A percentile compares a stretch with the other conserved stretches of the same genome.
These are phyloP conservation scores for Cyclaneusma minus DNA, from an alignment of 2,329 filamentous ascomycete genomes.

Conservation along the genomic window DNA sequence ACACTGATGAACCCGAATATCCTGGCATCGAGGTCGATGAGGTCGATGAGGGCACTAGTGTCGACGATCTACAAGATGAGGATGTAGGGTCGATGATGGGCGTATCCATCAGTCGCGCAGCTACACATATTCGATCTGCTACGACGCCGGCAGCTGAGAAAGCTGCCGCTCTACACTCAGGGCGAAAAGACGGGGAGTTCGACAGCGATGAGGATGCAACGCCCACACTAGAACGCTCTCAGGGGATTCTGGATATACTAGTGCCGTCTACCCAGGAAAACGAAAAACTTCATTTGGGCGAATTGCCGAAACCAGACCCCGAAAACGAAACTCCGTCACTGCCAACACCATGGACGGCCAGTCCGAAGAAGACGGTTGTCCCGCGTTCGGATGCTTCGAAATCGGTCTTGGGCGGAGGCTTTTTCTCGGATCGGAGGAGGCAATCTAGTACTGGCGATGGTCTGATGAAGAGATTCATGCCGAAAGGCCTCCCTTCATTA, in stretches of 20 bases:
- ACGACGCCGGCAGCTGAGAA: constrained; percentile 42
- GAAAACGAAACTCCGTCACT: constrained; percentile 7
- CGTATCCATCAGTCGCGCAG: constrained; percentile 39
- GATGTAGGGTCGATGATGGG: constrained; percentile 44
- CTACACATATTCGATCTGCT: constrained; percentile 36
- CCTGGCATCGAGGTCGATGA: too few species aligned
- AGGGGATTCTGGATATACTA: constrained; percentile 7
- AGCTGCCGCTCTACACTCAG: constrained; percentile 34
- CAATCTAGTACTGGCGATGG: constrained; percentile 41
- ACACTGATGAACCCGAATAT: too few species aligned
- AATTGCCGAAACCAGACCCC: constrained; percentile 13
- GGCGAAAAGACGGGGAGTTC: constrained; percentile 28
- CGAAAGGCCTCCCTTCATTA: constrained; percentile 39
- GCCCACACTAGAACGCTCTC: constrained; percentile 10
- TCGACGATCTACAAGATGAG: too few species aligned
- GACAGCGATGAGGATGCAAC: constrained; percentile 19
- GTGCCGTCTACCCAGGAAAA: neutral
- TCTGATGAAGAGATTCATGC: constrained; percentile 34
- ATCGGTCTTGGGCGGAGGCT: constrained; percentile 28
- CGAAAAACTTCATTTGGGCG: neutral
- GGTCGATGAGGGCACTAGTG: too few species aligned
- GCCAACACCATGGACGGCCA: constrained; percentile 25
- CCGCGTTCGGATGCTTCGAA: constrained; percentile 15
- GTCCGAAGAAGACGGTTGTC: constrained; percentile 23
- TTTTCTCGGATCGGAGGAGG: constrained; percentile 31